phyloP scores from a whole-genome alignment of 345 rosid species.

The Raphanus raphanistrum region DNA sequence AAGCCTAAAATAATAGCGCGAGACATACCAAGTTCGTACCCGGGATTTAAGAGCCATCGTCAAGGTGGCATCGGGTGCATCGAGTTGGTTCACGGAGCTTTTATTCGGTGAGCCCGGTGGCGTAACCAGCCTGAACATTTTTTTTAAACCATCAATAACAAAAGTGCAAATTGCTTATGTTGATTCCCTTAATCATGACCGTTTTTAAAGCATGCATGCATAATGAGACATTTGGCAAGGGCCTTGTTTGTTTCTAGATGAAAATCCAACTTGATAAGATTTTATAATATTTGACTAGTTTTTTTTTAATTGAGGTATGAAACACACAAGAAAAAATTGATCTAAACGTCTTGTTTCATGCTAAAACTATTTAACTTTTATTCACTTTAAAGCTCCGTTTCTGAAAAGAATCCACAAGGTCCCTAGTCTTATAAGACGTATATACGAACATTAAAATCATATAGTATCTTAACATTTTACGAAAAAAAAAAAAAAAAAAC shows the following conservation, averaged over 20 bases:
- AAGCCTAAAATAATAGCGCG: background rate
- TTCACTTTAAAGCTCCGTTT: background rate
- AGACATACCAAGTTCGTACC: conserved; percentile 14
- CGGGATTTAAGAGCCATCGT: conserved; percentile 7
- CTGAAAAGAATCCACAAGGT: background rate
- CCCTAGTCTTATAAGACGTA: background rate
- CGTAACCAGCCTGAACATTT: conserved; percentile 28
- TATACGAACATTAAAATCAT: background rate
- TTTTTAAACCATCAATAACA: background rate
- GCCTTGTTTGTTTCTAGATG: background rate
- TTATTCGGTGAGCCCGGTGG: conserved; percentile 38
- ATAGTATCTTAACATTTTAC: background rate
- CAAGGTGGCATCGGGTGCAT: background rate
- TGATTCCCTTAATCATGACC: background rate
- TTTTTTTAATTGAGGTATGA: background rate
- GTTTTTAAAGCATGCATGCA: background rate
- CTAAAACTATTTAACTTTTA: background rate
- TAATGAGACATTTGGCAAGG: background rate
- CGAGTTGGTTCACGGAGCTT: background rate
- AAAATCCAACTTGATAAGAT: background rate
- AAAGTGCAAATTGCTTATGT: background rate
- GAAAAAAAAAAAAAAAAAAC: too few relatives aligned
- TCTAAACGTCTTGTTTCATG: background rate
- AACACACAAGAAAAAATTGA: background rate
- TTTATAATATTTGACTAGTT: background rate